Evolutionary conservation across 1,284 basidiomycete species (phyloP).

Genomic region (Fomitopsis palustris): DNA sequence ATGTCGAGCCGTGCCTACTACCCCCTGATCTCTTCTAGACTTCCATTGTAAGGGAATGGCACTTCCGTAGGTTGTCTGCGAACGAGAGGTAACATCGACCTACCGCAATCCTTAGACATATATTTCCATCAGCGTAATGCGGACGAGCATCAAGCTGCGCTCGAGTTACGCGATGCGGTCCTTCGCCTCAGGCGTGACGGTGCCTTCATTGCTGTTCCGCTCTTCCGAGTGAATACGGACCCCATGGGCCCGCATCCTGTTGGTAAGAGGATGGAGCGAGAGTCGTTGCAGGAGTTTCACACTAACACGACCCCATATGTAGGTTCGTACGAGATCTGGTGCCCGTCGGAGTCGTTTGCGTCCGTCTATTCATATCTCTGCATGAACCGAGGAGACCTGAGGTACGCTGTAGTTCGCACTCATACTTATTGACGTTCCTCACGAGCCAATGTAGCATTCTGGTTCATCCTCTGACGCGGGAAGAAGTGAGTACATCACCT

Average conservation of each 20-base stretch:
- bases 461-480: constrained; percentile 67
- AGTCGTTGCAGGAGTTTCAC: not conserved
- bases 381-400: constrained; percentile 61
- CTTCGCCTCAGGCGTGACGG: constrained; percentile 65
- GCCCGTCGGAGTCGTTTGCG: constrained; percentile 65
- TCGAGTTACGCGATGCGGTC: constrained; percentile 66
- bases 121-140: constrained; percentile 72
- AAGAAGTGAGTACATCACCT: constrained; percentile 40
- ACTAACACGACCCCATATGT: constrained; percentile 1
- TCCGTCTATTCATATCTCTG: constrained; percentile 72
- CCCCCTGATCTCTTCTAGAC: not conserved
- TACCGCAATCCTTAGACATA: constrained; percentile 45
- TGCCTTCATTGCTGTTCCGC: constrained; percentile 72
- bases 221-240: constrained; percentile 62
- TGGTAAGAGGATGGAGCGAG: constrained; percentile 34
- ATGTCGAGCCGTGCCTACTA: constrained; percentile 16
- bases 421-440: not conserved
- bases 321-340: constrained; percentile 81
- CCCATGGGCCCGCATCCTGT: constrained; percentile 76
- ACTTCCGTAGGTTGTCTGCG: constrained; percentile 55
- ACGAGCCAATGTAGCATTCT: constrained; percentile 43
- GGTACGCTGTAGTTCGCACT: constrained; percentile 36
- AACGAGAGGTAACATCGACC: not conserved
- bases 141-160: constrained; percentile 57
- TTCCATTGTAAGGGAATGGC: constrained; percentile 57